A percentile compares a stretch with the other conserved stretches of the same genome.
These are phyloP conservation scores for Scheffersomyces spartinae DNA, from an alignment of 805 yeast genomes.

Conservation along the genomic window DNA sequence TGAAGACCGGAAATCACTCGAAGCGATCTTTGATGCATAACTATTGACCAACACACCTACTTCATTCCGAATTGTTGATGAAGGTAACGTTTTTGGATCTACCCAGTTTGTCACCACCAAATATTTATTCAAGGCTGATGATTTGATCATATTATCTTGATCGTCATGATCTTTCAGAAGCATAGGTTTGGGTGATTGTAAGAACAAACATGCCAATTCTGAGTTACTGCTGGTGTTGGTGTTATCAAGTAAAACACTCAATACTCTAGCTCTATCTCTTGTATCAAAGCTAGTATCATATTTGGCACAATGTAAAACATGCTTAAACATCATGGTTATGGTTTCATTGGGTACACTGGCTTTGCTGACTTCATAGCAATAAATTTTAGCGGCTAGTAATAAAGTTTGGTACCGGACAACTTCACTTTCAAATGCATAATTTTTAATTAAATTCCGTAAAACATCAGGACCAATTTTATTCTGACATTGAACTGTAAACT, in stretches of 20 bases:
- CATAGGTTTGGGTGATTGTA: constrained; percentile 68
- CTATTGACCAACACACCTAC: too few relatives aligned
- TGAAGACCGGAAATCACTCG: too few relatives aligned
- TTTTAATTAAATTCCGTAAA: constrained; percentile 43
- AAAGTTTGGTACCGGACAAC: constrained; percentile 64
- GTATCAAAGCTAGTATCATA: constrained; percentile 69
- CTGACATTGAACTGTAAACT: constrained; percentile 35
- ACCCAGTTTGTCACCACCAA: constrained; percentile 43
- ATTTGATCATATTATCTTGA: constrained; percentile 6
- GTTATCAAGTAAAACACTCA: constrained; percentile 48
- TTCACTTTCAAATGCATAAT: constrained; percentile 39
- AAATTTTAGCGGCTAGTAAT: constrained; percentile 61
- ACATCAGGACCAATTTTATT: constrained; percentile 61
- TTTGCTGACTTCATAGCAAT: constrained; percentile 41
- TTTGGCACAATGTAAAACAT: constrained; percentile 51
- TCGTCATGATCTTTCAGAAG: constrained; percentile 21
- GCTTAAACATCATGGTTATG: constrained; percentile 43
- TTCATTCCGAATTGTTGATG: constrained; percentile 19
- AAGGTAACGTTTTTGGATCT: constrained; percentile 16
- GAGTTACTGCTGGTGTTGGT: constrained; percentile 25
- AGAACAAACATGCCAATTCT: constrained; percentile 54
- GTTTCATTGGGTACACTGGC: constrained; percentile 18
- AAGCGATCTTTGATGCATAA: too few relatives aligned
- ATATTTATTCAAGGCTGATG: too few relatives aligned
- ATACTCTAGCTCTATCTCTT: constrained; percentile 74